A percentile compares a stretch with the other conserved stretches of the same genome.
phyloP scores from a whole-genome alignment of 495 filamentous ascomycete species.

The Stereocaulon alpinum region DNA sequence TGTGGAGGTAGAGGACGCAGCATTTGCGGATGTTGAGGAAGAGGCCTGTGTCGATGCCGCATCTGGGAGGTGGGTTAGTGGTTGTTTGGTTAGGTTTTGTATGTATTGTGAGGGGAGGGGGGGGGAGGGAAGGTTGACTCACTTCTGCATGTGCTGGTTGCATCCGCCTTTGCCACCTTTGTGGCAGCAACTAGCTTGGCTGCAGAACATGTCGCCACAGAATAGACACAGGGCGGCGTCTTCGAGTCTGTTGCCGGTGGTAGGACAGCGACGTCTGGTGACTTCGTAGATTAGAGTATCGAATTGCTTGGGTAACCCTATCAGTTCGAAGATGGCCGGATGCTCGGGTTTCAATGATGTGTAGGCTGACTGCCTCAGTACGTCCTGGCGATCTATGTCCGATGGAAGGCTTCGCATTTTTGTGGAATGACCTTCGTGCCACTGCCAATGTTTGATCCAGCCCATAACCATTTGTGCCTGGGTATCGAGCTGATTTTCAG shows the following conservation, averaged over 20 bases:
- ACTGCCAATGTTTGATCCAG: slow-evolving; percentile 63
- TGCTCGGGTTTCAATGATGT: slow-evolving; percentile 49
- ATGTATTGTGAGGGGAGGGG: slow-evolving; percentile 12
- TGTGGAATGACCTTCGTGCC: slow-evolving; percentile 12
- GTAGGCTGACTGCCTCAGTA: slow-evolving; percentile 23
- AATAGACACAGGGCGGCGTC: slow-evolving; percentile 90
- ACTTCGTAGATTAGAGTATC: slow-evolving; percentile 90
- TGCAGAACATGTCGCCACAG: slow-evolving; percentile 92
- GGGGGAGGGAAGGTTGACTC: slow-evolving; percentile 28
- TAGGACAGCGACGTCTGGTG: slow-evolving; percentile 75
- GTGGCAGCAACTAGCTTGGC: slow-evolving; percentile 84
- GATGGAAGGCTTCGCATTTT: neutral
- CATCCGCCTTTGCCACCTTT: slow-evolving; percentile 68
- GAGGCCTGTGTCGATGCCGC: slow-evolving; percentile 76
- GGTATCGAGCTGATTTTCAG: slow-evolving; percentile 4
- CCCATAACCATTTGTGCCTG: slow-evolving; percentile 52
- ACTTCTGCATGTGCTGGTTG: slow-evolving; percentile 83
- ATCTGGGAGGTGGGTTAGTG: slow-evolving; percentile 42
- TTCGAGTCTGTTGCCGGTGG: slow-evolving; percentile 75
- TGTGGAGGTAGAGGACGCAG: slow-evolving; percentile 73
- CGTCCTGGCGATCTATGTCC: neutral
- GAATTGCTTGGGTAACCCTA: slow-evolving; percentile 83
- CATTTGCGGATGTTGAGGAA: slow-evolving; percentile 97
- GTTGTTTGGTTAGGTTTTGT: neutral
- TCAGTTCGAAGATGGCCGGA: slow-evolving; percentile 85